Conservation (phyloP, 345 rosid species). For the Eucalyptus urophylla region DNA sequence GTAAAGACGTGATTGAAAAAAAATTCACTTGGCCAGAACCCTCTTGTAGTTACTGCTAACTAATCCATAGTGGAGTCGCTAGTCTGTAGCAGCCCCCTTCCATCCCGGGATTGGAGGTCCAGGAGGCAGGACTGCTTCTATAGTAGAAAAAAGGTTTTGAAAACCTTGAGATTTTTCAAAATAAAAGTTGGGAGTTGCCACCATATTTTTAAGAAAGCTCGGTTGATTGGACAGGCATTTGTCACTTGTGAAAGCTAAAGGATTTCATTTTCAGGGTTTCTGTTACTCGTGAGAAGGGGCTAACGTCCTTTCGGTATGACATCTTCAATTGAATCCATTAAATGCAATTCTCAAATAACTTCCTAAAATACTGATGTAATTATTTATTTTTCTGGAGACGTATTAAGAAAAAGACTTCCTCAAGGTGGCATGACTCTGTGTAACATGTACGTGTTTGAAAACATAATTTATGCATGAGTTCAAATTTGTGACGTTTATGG, state of each 20-base stretch:
- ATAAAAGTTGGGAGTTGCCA: neutral
- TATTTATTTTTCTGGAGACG: neutral
- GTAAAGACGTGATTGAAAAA: neutral
- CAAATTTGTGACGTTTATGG: neutral
- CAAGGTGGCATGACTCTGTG: too few species aligned
- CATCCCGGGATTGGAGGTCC: neutral
- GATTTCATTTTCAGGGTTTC: neutral
- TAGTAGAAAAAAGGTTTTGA: too few species aligned
- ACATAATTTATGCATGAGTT: neutral
- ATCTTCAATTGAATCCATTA: too few species aligned
- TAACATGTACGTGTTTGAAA: neutral
- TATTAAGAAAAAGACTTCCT: too few species aligned
- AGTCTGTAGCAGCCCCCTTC: neutral
- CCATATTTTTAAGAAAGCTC: neutral
- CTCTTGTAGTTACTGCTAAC: too few species aligned
- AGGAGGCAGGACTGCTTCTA: neutral
- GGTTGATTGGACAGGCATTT: too few species aligned
- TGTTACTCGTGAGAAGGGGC: too few species aligned
- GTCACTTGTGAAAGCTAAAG: neutral
- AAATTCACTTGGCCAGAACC: neutral
- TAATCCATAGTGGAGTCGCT: too few species aligned
- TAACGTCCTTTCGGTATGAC: too few species aligned
- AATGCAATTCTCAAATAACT: too few species aligned
- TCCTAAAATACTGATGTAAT: neutral
- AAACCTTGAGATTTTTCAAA: neutral